Conservation (phyloP, 2,329 filamentous ascomycete genomes). For the Verticillium nubilum region DNA sequence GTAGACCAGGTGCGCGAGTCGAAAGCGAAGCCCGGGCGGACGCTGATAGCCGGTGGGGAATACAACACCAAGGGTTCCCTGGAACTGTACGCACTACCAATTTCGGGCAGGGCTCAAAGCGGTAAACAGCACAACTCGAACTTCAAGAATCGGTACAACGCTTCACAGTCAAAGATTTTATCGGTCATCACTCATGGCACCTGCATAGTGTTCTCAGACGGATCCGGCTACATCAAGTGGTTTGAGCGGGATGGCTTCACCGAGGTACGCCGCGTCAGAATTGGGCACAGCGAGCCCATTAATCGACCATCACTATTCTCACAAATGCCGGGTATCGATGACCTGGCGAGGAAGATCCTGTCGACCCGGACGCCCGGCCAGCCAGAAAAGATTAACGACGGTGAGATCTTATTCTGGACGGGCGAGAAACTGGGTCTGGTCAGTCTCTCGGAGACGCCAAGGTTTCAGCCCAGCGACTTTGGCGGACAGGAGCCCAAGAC, state of each 20-base stretch:
- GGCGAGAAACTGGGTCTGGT: slow-evolving; percentile 77
- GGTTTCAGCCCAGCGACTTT: slow-evolving; percentile 46
- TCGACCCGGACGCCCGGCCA: slow-evolving; percentile 43
- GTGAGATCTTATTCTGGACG: slow-evolving; percentile 81
- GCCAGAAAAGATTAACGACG: slow-evolving; percentile 37
- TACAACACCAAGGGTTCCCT: slow-evolving; percentile 89
- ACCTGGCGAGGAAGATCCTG: slow-evolving; percentile 76
- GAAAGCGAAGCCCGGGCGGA: slow-evolving; percentile 53
- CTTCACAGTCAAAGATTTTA: slow-evolving; percentile 73
- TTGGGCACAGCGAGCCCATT: slow-evolving; percentile 48
- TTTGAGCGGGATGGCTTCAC: slow-evolving; percentile 77
- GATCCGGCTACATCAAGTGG: slow-evolving; percentile 82
- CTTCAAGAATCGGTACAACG: slow-evolving; percentile 78
- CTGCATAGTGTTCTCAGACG: slow-evolving; percentile 77
- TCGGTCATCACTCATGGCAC: slow-evolving; percentile 78
- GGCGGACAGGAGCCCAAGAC: slow-evolving; percentile 35
- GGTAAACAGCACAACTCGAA: slow-evolving; percentile 37
- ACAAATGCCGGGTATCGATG: slow-evolving; percentile 51
- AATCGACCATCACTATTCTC: slow-evolving; percentile 45
- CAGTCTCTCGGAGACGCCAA: slow-evolving; percentile 49
- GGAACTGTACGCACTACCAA: slow-evolving; percentile 69
- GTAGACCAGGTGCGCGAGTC: slow-evolving; percentile 45
- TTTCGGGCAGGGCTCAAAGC: slow-evolving; percentile 18
- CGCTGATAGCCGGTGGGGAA: slow-evolving; percentile 76
- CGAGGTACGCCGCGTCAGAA: slow-evolving; percentile 47